Base-by-base conservation (phyloP, 202 grass and related monocot species). In the Eragrostis tef region DNA sequence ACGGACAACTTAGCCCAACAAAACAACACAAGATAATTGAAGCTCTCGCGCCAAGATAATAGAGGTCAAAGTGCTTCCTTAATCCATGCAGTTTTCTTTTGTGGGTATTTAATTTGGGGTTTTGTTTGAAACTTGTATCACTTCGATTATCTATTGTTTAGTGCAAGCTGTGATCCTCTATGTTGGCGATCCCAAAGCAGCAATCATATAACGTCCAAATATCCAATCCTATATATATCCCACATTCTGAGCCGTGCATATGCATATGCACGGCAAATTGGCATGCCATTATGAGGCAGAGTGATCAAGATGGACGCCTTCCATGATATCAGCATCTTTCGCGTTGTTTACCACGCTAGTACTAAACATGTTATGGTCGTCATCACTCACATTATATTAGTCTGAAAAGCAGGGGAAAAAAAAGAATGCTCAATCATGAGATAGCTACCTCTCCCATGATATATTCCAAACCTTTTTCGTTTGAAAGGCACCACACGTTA, bases 81-180 rank as follows among this genome's bases (percentile, higher is more conserved):
- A 8, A 11, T 11, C 44, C 5, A 2, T 46, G 3, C 10, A 11
- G 8, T 46, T 31, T 10, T 27, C 14, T 16, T 49, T 16, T 48
- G 34, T 45, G 25, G 25, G 24, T 50, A 49, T 4, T 6, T 49
- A 9, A 49, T 4, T 6, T 49, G 7, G 4, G 0, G 2, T 7
- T 24, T 7, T 11, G 13, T 59, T 48, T 41, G 66, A 75, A 12
- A 47, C 25, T 26, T 19, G 1, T 19, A 61, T 14, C 77, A 11
- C 42, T 41, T 62, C 52, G 8, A 75, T 68, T 48, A 1, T 46
- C 0, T 74, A 70, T 52, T 63, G 25, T 51, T 43, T 85, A 88
- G 15, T 41, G 81, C 60, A 81, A 88, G 61, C 61, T 85, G 60
- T 88, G 67, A 71, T 74, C 47, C 60, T 80, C 71, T 81, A 21